These are phyloP conservation scores for Dioscorea dumetorum DNA, from an alignment of 106 monocot genomes.

Conservation along the genomic window DNA sequence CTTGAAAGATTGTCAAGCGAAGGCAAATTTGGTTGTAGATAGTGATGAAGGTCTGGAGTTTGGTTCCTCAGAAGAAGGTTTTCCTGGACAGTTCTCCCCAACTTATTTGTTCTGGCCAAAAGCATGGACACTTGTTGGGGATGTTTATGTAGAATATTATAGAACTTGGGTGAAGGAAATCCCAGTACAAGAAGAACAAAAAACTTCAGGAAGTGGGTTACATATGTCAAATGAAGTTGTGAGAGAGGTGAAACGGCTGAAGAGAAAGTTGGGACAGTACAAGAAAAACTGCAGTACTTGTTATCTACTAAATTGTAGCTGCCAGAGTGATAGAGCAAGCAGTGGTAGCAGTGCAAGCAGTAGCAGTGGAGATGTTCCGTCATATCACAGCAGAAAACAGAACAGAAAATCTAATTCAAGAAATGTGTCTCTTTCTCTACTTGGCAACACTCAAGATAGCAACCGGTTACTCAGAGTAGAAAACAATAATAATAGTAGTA, in stretches of 20 bases:
- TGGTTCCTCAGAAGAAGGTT: conserved; percentile 13
- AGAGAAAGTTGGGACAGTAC: conserved; percentile 77
- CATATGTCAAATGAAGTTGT: conserved; percentile 92
- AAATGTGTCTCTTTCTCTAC: conserved; percentile 8
- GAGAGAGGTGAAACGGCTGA: conserved; percentile 83
- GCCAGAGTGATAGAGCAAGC: conserved; percentile 77
- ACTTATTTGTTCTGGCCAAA: conserved; percentile 83
- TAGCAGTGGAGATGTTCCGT: conserved; percentile 33
- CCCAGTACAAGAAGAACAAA: conserved; percentile 19
- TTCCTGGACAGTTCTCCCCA: conserved; percentile 25
- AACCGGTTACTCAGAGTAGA: conserved; percentile 1
- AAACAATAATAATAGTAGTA: no score
- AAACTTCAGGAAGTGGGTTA: conserved; percentile 32
- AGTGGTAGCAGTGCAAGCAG: conserved; percentile 97
- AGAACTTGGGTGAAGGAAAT: conserved; percentile 33
- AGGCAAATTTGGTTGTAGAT: conserved; percentile 17
- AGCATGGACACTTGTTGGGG: conserved; percentile 88
- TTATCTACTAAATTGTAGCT: conserved; percentile 88
- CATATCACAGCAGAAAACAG: conserved; percentile 40
- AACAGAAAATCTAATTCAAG: conserved; percentile 43
- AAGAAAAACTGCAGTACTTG: conserved; percentile 72
- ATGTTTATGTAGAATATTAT: conserved; percentile 78
- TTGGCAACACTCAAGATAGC: conserved; percentile 6
- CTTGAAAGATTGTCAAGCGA: conserved; percentile 12
- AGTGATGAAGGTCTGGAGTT: conserved; percentile 7